These are phyloP conservation scores for Oidium heveae DNA, from an alignment of 2,329 filamentous ascomycete genomes.

Conservation along the genomic window DNA sequence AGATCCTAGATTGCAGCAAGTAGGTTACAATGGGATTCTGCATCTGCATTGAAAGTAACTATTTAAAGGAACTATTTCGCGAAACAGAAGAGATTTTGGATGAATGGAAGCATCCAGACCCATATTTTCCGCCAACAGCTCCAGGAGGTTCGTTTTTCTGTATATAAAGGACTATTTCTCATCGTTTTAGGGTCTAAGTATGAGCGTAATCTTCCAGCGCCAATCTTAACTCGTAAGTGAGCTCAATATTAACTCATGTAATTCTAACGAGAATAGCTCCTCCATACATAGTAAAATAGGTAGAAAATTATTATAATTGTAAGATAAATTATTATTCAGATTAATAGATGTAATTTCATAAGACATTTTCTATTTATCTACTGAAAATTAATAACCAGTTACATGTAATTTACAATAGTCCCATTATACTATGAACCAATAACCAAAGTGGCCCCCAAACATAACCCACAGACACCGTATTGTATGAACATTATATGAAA, in stretches of 20 bases:
- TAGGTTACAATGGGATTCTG: constrained; percentile 2
- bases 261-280: constrained; percentile 8
- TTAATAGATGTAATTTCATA: too few species aligned
- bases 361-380: too few species aligned
- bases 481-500: too few species aligned
- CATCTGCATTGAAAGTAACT: constrained; percentile 3
- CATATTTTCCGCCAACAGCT: constrained; percentile 68
- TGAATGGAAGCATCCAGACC: constrained; percentile 95
- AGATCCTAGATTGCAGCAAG: constrained; percentile 67
- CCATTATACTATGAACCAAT: too few species aligned
- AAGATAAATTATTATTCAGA: too few species aligned
- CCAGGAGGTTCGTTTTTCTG: constrained; percentile 49
- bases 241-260: background rate
- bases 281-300: constrained; percentile 8
- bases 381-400: too few species aligned
- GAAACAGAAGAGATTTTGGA: constrained; percentile 75
- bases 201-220: constrained; percentile 71
- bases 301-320: background rate
- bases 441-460: too few species aligned
- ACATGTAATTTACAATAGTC: too few species aligned
- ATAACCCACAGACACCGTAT: too few species aligned
- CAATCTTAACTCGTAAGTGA: constrained; percentile 54
- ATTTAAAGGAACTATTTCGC: constrained; percentile 44
- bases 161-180: background rate
- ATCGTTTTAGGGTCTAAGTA: constrained; percentile 57